Base-by-base conservation (phyloP, 495 filamentous ascomycete genomes). In the Aspergillus carlsbadensis region DNA sequence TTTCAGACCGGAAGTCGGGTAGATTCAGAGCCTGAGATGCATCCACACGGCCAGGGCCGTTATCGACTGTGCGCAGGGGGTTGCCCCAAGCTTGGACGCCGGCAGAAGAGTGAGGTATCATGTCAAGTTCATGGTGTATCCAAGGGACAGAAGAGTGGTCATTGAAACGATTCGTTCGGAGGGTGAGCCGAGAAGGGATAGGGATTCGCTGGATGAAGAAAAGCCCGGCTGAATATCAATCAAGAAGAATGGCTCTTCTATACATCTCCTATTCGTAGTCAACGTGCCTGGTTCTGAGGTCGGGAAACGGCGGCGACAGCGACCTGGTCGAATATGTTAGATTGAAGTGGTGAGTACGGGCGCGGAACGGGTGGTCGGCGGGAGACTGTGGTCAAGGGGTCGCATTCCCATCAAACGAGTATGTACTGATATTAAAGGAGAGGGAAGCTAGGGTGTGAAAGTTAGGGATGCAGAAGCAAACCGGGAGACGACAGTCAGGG, bases 101-200 rank as follows among this genome's bases (percentile, higher is more conserved):
- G 63, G 69, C 71, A 62, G 74, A 77, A 54, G 75, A 65, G 70
- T 76, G 71, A 50, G 74, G 71, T 62, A 74, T 78, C 75, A 78
- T 78, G 64, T 69, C 70, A 67, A 68, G 63, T 58, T 71, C 75
- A 78, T 78, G 68, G 62, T 74, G 70, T 68, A 62, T 59, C 42
- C 47, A 56, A 50, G 64, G 53, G 58, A 56, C 21, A 47, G 49
- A 51, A 56, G 41, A 58, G 20, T 56, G 60, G 45, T 61, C 62
- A 68, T 67, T 44, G 59, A 57, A 61, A 39, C 33, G 29, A 41
- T 17, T 37, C 50, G 24, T 48, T 56, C 18, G 13, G 39, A 44
- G 40, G 51, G 5, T 18, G 41, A 47, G 24, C 13, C 14, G 36
- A 40, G 6, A 21, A 40, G 20, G 7, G 42, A 37, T 22, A 29